Conservation (phyloP, 2,329 filamentous ascomycete genomes). For the Epichloe uncinata region DNA sequence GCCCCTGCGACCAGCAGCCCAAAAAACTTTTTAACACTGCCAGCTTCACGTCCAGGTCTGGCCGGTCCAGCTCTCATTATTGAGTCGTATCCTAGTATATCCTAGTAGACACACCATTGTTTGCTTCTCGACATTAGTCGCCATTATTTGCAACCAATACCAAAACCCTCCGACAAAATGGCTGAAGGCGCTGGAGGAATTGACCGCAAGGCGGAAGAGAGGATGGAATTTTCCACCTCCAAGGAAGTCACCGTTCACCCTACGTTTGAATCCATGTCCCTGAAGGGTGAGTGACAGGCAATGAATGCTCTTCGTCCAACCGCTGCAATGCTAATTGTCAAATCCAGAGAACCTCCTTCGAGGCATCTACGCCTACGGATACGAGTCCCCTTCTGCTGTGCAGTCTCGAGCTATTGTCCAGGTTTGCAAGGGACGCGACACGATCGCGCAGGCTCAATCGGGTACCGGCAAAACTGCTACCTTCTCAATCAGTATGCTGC, state of each 20-base stretch:
- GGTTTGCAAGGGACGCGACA: slow-evolving; percentile 97
- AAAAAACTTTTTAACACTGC: slow-evolving; percentile 15
- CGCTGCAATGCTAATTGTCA: background rate
- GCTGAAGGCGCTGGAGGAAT: slow-evolving; percentile 64
- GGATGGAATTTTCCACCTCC: slow-evolving; percentile 96
- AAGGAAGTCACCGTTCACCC: slow-evolving; percentile 95
- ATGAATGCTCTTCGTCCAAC: background rate
- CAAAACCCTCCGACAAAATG: slow-evolving; percentile 44
- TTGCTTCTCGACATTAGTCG: no score
- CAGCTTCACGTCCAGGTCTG: background rate
- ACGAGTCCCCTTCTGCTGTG: slow-evolving; percentile 94
- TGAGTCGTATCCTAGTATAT: no score
- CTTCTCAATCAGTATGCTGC: slow-evolving; percentile 91
- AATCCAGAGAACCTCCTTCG: slow-evolving; percentile 73
- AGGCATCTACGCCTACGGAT: slow-evolving; percentile 96
- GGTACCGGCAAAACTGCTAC: slow-evolving; percentile 95
- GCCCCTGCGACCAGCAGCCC: slow-evolving; percentile 7
- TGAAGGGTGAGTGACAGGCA: slow-evolving; percentile 52
- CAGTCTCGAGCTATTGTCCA: slow-evolving; percentile 97
- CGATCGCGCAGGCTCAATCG: slow-evolving; percentile 94
- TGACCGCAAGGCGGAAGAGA: slow-evolving; percentile 86
- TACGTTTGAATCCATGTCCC: slow-evolving; percentile 88
- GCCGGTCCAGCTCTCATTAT: no score
- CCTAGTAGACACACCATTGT: background rate
- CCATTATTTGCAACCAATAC: background rate